These are phyloP conservation scores for Plectosphaerella sp. DNA, from an alignment of 2,329 filamentous ascomycete genomes.

Conservation along the genomic window DNA sequence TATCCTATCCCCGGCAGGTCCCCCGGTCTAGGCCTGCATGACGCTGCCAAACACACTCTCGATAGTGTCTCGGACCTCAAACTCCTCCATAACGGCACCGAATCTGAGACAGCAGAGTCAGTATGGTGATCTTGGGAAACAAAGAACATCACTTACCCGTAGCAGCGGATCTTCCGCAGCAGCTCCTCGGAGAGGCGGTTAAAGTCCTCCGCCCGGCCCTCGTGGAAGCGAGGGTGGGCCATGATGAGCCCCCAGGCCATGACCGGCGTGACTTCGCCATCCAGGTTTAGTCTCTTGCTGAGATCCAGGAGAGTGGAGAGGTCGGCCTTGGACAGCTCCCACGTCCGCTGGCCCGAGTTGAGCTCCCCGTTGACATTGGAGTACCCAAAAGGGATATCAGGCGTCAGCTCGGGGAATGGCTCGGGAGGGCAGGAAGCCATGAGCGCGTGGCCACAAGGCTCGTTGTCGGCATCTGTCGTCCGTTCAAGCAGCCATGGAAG, in stretches of 20 bases:
- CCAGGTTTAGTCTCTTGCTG: constrained; percentile 75
- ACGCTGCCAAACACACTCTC: constrained; percentile 58
- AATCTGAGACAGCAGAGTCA: constrained; percentile 36
- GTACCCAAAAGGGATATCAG: constrained; percentile 50
- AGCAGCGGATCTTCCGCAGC: constrained; percentile 79
- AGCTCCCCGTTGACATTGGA: constrained; percentile 27
- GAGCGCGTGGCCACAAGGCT: constrained; percentile 81
- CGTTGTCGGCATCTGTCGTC: constrained; percentile 53
- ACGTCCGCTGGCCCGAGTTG: constrained; percentile 65
- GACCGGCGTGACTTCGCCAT: constrained; percentile 89
- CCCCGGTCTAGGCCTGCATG: not conserved
- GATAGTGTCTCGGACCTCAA: constrained; percentile 73
- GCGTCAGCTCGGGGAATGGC: constrained; percentile 43
- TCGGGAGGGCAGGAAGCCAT: constrained; percentile 89
- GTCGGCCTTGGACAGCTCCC: constrained; percentile 72
- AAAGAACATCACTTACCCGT: constrained; percentile 69
- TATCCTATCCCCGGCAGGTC: not conserved
- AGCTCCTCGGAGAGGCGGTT: constrained; percentile 68
- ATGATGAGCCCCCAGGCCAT: constrained; percentile 89
- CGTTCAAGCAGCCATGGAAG: constrained; percentile 72
- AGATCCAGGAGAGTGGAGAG: constrained; percentile 79
- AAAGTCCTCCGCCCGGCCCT: constrained; percentile 66
- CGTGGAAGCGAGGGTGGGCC: constrained; percentile 62
- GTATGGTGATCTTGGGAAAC: not conserved
- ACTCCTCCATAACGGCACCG: constrained; percentile 61